Conservation (phyloP, 164 flowering plant genomes). For the Stephania yunnanensis region DNA sequence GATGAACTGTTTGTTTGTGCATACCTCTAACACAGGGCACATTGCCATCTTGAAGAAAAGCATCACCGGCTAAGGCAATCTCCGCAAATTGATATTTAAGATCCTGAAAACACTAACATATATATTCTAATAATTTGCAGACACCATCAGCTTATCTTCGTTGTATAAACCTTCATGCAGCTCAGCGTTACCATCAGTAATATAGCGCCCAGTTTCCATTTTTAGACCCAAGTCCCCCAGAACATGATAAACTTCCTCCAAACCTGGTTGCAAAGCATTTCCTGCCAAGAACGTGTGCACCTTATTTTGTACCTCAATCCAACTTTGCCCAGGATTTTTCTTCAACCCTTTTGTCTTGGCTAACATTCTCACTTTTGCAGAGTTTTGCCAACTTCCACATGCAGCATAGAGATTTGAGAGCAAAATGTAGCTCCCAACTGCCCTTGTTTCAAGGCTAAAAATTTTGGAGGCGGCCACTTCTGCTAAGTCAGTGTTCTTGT, state of each 20-base stretch:
- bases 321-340: conserved; percentile 68
- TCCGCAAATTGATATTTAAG: conserved; percentile 15
- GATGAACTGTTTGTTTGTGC: conserved; percentile 14
- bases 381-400: conserved; percentile 67
- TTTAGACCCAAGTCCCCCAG: conserved; percentile 39
- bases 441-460: conserved; percentile 26
- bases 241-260: conserved; percentile 30
- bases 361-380: conserved; percentile 55
- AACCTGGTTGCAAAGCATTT: conserved; percentile 22
- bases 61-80: conserved; percentile 19
- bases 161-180: conserved; percentile 20
- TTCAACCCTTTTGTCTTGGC: conserved; percentile 58
- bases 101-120: no score
- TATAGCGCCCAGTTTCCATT: conserved; percentile 39
- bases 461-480: conserved; percentile 40
- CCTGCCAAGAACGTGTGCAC: conserved; percentile 58
- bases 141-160: conserved; percentile 15
- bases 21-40: conserved; percentile 15
- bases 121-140: conserved; percentile 13
- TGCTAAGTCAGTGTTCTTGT: conserved; percentile 45
- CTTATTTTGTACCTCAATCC: conserved; percentile 72
- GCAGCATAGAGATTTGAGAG: conserved; percentile 64
- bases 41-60: conserved; percentile 14
- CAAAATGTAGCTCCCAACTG: conserved; percentile 61
- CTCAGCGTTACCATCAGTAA: conserved; percentile 19